Evolutionary conservation across 2,329 filamentous ascomycete species (phyloP).

Genomic region (Diaporthe sp.): DNA sequence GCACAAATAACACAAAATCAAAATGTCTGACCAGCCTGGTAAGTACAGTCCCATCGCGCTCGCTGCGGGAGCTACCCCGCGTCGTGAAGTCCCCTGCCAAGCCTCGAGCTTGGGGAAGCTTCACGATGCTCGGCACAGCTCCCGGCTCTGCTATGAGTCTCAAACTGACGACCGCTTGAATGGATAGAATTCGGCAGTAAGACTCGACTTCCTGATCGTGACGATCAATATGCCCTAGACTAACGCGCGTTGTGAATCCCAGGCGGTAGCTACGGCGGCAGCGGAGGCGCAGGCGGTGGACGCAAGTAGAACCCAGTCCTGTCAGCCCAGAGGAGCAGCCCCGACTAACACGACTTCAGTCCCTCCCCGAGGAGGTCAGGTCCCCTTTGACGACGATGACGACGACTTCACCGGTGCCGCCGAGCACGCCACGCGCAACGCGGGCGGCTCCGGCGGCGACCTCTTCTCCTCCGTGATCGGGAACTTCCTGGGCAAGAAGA

Average conservation of each 20-base stretch:
- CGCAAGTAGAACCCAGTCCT: constrained; percentile 44
- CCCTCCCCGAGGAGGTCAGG: constrained; percentile 48
- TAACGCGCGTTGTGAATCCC: not conserved
- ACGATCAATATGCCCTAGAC: not conserved
- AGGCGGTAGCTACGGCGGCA: constrained; percentile 40
- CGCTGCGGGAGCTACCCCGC: constrained; percentile 40
- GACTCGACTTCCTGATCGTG: not conserved
- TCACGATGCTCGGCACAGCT: constrained; percentile 8
- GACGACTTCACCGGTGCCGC: constrained; percentile 64
- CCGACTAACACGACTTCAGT: constrained; percentile 32
- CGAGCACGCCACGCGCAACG: constrained; percentile 61
- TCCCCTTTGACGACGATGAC: constrained; percentile 54
- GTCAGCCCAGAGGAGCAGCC: not conserved
- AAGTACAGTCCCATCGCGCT: constrained; percentile 21
- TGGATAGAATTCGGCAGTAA: constrained; percentile 40
- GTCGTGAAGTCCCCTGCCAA: constrained; percentile 12
- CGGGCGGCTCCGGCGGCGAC: constrained; percentile 63
- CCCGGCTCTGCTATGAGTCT: not conserved
- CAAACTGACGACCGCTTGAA: not conserved
- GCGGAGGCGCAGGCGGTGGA: constrained; percentile 14
- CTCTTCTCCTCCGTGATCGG: constrained; percentile 65
- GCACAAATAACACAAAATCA: not conserved
- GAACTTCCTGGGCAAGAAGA: constrained; percentile 64
- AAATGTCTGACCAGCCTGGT: constrained; percentile 44
- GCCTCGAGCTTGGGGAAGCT: constrained; percentile 28